Base-by-base conservation (phyloP, 2,329 filamentous ascomycete species). In the Hypoxylon sp. region DNA sequence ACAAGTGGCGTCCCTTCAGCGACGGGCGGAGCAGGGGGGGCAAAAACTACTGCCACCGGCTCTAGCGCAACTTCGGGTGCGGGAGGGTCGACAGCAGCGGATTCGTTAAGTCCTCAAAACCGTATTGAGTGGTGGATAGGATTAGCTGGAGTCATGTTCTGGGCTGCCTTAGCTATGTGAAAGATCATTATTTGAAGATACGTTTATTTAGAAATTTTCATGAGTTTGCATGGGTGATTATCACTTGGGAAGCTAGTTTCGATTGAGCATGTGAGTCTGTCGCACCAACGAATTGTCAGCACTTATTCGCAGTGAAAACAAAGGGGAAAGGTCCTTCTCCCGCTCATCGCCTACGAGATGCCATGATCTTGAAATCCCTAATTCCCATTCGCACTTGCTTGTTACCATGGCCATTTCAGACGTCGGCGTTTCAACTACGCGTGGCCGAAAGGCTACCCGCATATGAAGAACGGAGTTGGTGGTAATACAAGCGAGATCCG, bases 121-220 rank as follows among this genome's bases (percentile, higher is more conserved):
- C 31, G 31, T 4, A 22, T 65, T 10, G 53, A 29, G 13, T 65
- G 57, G 60, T 65, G 63, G 39, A 22, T 55, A 14, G 57, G 60
- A 19, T 22, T 65, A 13, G 14, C 22, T 9, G 26, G 42, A n/a
- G 47, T 24, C 17, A 42, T 31, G 8, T 54, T 71, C 39, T 66
- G 62, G 66, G 35, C 17, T 13, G 55, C 46, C 3, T 13, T 59
- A 22, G 17, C 22, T 24, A 9, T 50, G 5, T 35, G 46, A 58
- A 44, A 46, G 44, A 46, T 46, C 50, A 35, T 37, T 42, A 33
- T 22, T 37, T 26, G 42, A 11, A 35, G 31, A 50, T 50, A n/a
- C 44, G 10, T 22, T 14, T 54, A 42, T 37, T 26, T 13, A 52
- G 35, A 14, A 31, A 22, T 31, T 39, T 17, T 29, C 37, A 60